Evolutionary conservation across 2,329 filamentous ascomycete genomes (phyloP), one percentile per base, ranked within the genome.

Genomic region (Metarhizium album): DNA sequence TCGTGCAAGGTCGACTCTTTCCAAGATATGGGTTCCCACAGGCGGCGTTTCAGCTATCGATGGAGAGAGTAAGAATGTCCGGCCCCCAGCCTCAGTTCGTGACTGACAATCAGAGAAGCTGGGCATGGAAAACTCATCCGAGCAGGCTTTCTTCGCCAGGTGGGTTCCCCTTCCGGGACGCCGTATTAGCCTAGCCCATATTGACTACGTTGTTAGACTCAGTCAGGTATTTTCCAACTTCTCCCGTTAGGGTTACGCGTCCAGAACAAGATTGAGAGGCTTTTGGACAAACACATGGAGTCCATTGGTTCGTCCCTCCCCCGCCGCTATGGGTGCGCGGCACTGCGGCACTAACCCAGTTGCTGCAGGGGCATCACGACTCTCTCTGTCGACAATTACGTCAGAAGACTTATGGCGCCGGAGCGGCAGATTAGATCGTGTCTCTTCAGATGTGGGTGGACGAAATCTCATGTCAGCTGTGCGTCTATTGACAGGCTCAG

Each of bases 251-350:
- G 93, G 0, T 75, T 89, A 29, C 80, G 89, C 27, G 88, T 97
- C 0, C 90, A 95, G 61, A 80, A 89, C 48, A 98, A 97, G 66
- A 73, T 97, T 29, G 90, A 96, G 62, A 70, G 71, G 11, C 70
- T 97, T 11, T 85, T 98, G 58, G 90, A 96, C 63, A 87, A 86
- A 62, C 83, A 96, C 64, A 98, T 98, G 93, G 73, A 74, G 48
- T 78, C 76, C 33, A 69, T 93, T 58, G 84, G 86, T 86, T 54
- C 62, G 60, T 54, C 22, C 47, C 5, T 29, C 31, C 13, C 42
- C 40, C 27, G 37, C 18, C n/a, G 27, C 9, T 16, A 3, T 27
- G 20, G 20, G 22, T 9, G n/a, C n/a, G n/a, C n/a, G n/a, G n/a
- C 22, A 7, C 2, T 22, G 18, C 18, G 14, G 13, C 7, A 33